A percentile compares a stretch with the other conserved stretches of the same genome.
Evolutionary conservation across 164 flowering plant genomes (phyloP).

Genomic region (Chimonanthus salicifolius): DNA sequence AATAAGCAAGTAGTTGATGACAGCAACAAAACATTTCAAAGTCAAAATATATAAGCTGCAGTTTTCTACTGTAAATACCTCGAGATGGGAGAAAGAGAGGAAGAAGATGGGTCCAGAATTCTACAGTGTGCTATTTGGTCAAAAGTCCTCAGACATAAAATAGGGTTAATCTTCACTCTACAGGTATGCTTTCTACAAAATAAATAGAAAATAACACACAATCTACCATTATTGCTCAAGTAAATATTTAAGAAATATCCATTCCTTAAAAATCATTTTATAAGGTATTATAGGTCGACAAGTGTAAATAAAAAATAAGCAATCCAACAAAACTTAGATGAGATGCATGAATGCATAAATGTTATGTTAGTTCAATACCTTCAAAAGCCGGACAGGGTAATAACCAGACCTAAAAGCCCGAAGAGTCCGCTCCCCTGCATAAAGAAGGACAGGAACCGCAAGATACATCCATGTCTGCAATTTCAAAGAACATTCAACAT

Average conservation of each 20-base stretch:
- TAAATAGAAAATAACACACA: background rate
- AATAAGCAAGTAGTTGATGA: background rate
- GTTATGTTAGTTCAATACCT: slow-evolving; percentile 37
- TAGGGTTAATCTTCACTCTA: background rate
- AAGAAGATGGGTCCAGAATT: too few species aligned
- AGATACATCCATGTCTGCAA: slow-evolving; percentile 99
- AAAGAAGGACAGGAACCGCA: slow-evolving; percentile 72
- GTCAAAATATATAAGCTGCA: too few species aligned
- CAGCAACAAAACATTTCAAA: background rate
- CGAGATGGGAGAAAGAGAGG: too few species aligned
- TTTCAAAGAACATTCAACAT: background rate
- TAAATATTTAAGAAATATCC: background rate
- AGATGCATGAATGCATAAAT: background rate
- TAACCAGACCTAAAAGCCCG: slow-evolving; percentile 81
- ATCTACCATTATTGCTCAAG: background rate
- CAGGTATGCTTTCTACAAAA: background rate
- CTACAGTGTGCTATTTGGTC: background rate
- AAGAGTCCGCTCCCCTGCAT: slow-evolving; percentile 81
- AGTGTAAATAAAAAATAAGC: too few species aligned
- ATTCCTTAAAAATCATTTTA: background rate
- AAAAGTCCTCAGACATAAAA: background rate
- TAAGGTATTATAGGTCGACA: background rate
- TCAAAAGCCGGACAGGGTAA: slow-evolving; percentile 63
- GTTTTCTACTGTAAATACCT: too few species aligned
- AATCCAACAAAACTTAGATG: background rate